Conservation (phyloP, 768 basidiomycete genomes). For the Amanita inopinata region DNA sequence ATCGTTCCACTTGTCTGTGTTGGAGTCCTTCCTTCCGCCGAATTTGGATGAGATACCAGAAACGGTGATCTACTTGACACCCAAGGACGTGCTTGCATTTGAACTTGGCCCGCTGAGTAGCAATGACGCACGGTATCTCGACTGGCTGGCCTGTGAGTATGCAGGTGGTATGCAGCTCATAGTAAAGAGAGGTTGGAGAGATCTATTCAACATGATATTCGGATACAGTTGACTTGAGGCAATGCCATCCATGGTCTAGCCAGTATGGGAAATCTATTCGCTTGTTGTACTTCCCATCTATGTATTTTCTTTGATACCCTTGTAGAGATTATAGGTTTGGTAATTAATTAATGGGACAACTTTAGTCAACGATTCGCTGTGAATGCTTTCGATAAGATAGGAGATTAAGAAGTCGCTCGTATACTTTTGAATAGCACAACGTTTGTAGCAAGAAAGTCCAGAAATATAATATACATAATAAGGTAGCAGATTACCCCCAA, state of each 20-base stretch:
- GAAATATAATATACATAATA: background rate
- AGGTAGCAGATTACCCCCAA: background rate
- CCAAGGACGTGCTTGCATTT: slow-evolving; percentile 56
- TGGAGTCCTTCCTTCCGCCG: slow-evolving; percentile 25
- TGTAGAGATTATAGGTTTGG: no score
- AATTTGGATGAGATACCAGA: slow-evolving; percentile 7
- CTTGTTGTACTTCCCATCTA: slow-evolving; percentile 3
- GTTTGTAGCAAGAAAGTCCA: no score
- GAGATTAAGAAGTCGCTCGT: no score
- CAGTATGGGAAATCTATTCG: background rate
- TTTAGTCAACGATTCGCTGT: no score
- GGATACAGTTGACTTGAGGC: slow-evolving; percentile 24
- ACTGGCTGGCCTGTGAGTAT: slow-evolving; percentile 69
- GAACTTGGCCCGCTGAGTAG: slow-evolving; percentile 68
- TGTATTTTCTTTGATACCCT: background rate
- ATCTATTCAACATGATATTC: slow-evolving; percentile 36
- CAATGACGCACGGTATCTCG: slow-evolving; percentile 63
- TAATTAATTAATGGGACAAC: no score
- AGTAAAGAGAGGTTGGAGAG: slow-evolving; percentile 41
- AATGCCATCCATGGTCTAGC: background rate
- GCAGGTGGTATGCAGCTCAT: slow-evolving; percentile 33
- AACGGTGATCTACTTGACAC: slow-evolving; percentile 35
- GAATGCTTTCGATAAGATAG: no score
- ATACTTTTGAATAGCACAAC: no score
- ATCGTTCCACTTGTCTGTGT: slow-evolving; percentile 43